Evolutionary conservation across 352 stramenopile genomes (phyloP), one percentile per base, ranked within the genome.

Genomic region (Aphanomyces stellatus): DNA sequence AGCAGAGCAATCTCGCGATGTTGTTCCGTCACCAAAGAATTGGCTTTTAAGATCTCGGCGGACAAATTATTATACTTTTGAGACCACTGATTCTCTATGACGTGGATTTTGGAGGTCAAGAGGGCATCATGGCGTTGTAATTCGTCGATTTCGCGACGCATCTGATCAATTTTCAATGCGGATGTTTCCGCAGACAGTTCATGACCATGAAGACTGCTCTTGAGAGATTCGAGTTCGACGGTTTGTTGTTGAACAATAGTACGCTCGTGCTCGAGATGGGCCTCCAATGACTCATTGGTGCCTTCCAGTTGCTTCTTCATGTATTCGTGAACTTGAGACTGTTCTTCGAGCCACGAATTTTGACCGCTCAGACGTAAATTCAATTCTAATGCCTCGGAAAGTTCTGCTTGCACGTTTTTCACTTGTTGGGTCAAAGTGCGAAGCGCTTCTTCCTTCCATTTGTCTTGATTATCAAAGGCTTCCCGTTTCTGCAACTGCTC

Each of bases 361-460:
- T 78, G 85, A 60, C 87, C 88, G 69, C 78, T 91, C 48, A 94
- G 62, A 30, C 90, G 79, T 28, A 91, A 67, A 41, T 92, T 92
- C 56, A 94, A 53, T 25, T 92, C 80, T 83, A 94, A 91, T 3
- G 83, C 80, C 22, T 91, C 80, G n/a, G 82, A 88, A 6, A 94
- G 71, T 64, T 92, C 83, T 33, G 75, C 77, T 65, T 94, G 85
- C 25, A 80, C 78, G 28, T 76, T 78, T 3, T 76, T 71, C 35
- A 91, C 82, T 56, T 94, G 85, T 13, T 90, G 79, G 0, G 85
- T 88, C 2, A 94, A 72, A 17, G 88, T 48, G 13, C 78, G 76
- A 33, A 94, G 85, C 28, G 79, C 67, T 53, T 73, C 79, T 69
- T 70, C 72, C 59, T 82, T 78, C 83, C 57, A 87, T 27, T 57